These are phyloP conservation scores for Talaromyces sp. DNA, from an alignment of 2,329 filamentous ascomycete genomes.

Conservation along the genomic window DNA sequence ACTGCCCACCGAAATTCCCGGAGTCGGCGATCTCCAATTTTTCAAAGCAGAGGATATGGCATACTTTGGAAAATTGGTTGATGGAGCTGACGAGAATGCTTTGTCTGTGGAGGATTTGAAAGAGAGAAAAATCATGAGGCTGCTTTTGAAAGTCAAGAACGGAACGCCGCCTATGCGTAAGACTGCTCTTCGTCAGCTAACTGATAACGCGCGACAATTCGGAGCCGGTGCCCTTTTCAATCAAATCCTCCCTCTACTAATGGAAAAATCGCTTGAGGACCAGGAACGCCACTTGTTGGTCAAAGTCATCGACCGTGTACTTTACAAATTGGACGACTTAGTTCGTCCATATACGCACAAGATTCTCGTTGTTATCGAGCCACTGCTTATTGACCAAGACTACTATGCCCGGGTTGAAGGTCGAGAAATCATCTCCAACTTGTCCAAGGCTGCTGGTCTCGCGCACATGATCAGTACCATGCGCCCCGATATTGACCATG, in stretches of 20 bases:
- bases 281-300: constrained; percentile 97
- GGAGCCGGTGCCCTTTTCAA: constrained; percentile 93
- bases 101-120: constrained; percentile 94
- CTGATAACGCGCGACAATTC: constrained; percentile 94
- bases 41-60: constrained; percentile 99
- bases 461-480: constrained; percentile 99
- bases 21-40: constrained; percentile 92
- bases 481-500: constrained; percentile 97
- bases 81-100: constrained; percentile 85
- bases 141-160: constrained; percentile 98
- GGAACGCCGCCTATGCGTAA: constrained; percentile 98
- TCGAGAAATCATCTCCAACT: constrained; percentile 96
- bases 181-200: constrained; percentile 92
- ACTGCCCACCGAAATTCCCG: constrained; percentile 90
- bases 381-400: constrained; percentile 97
- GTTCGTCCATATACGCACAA: constrained; percentile 97
- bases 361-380: constrained; percentile 97
- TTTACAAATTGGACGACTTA: constrained; percentile 97
- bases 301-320: constrained; percentile 96
- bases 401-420: constrained; percentile 98
- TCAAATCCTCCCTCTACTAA: constrained; percentile 91
- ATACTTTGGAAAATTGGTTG: constrained; percentile 96
- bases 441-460: constrained; percentile 91
- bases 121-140: constrained; percentile 96
- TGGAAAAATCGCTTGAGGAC: constrained; percentile 97